These are phyloP conservation scores for Blastobotrys serpentis DNA, from an alignment of 1,139 yeast species.

Conservation along the genomic window DNA sequence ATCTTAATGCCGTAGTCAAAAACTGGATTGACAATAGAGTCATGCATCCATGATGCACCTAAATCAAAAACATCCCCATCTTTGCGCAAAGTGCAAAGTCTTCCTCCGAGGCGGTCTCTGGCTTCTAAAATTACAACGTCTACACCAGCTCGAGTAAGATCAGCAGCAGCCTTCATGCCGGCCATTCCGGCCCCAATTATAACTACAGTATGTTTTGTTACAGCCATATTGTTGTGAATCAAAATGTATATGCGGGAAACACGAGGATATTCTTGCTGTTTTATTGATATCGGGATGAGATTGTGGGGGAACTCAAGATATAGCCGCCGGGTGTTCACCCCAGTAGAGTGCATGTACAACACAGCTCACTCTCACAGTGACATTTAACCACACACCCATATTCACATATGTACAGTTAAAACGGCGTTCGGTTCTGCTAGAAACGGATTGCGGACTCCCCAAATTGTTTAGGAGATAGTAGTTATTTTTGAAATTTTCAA, in stretches of 20 bases:
- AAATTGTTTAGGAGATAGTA: too few species aligned
- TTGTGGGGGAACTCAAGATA: background rate
- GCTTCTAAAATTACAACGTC: slow-evolving; percentile 56
- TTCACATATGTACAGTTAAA: too few species aligned
- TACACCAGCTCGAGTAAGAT: slow-evolving; percentile 47
- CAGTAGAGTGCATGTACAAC: too few species aligned
- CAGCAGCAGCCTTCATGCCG: slow-evolving; percentile 75
- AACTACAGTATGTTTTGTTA: slow-evolving; percentile 6
- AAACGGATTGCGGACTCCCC: too few species aligned
- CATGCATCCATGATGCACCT: slow-evolving; percentile 93
- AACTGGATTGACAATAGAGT: slow-evolving; percentile 63
- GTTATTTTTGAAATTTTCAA: too few species aligned
- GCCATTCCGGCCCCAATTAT: slow-evolving; percentile 73
- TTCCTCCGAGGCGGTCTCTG: slow-evolving; percentile 58
- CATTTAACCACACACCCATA: too few species aligned
- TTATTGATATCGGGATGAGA: background rate
- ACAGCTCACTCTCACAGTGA: too few species aligned
- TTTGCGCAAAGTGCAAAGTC: slow-evolving; percentile 14
- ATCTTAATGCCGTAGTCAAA: slow-evolving; percentile 42
- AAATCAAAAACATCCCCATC: slow-evolving; percentile 28
- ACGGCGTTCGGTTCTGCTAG: too few species aligned
- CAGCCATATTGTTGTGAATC: background rate
- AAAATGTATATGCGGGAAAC: background rate
- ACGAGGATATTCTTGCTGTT: background rate
- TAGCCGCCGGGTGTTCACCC: background rate